Evolutionary conservation across 768 basidiomycete species (phyloP).

Genomic region (Collybia mongolica): DNA sequence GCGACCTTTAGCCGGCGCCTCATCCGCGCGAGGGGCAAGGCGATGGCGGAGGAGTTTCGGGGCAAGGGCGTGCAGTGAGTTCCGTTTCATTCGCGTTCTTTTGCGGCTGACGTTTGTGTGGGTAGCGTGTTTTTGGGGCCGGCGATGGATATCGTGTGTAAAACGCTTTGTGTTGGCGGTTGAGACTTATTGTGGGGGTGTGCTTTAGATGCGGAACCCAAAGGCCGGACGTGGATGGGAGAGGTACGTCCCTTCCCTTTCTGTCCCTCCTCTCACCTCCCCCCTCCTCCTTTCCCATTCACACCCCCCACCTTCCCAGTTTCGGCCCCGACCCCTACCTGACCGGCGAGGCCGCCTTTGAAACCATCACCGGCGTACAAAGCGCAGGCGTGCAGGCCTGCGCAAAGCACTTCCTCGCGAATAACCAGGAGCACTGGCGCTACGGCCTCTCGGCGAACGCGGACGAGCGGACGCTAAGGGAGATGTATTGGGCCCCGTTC

Average conservation of each 20-base stretch:
- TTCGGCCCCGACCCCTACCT: conserved; percentile 66
- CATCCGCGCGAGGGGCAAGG: conserved; percentile 60
- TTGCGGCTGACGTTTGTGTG: no score
- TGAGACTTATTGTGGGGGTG: background rate
- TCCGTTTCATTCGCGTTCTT: no score
- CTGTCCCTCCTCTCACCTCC: no score
- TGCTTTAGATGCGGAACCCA: conserved; percentile 47
- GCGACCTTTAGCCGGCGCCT: conserved; percentile 57
- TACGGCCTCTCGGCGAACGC: conserved; percentile 44
- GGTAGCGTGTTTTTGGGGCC: conserved; percentile 44
- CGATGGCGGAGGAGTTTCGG: conserved; percentile 66
- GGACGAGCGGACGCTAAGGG: conserved; percentile 40
- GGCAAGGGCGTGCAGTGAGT: conserved; percentile 54
- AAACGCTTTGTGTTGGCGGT: background rate
- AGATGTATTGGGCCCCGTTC: conserved; percentile 46
- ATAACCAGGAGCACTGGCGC: conserved; percentile 54
- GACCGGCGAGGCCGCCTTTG: conserved; percentile 56
- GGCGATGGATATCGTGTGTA: conserved; percentile 51
- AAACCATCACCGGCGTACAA: conserved; percentile 61
- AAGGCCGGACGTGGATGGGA: conserved; percentile 52
- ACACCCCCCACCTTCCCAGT: conserved; percentile 16
- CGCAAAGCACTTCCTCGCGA: conserved; percentile 50
- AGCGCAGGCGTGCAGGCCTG: conserved; percentile 59
- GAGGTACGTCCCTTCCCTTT: conserved; percentile 25
- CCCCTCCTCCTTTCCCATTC: background rate